phyloP scores from a whole-genome alignment of 257 asterid genomes.

The Scutellaria baicalensis region DNA sequence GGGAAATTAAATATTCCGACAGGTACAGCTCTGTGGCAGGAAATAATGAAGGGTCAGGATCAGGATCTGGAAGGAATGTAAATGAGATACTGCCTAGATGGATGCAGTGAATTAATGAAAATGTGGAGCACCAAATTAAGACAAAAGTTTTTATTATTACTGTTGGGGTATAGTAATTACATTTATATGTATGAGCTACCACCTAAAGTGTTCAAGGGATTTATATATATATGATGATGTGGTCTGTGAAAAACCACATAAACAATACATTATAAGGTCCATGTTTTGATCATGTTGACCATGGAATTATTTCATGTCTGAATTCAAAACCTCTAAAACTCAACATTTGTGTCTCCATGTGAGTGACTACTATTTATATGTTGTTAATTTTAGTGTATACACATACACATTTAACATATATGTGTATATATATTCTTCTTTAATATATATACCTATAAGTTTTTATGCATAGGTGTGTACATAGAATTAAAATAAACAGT shows the following conservation, averaged over 20 bases:
- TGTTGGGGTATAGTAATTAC: neutral
- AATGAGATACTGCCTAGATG: constrained; percentile 36
- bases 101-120: constrained; percentile 26
- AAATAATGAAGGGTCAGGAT: constrained; percentile 9
- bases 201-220: neutral
- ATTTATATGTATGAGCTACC: constrained; percentile 9
- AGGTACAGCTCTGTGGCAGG: constrained; percentile 15
- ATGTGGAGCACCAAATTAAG: neutral
- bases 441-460: no score
- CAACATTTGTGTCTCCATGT: no score
- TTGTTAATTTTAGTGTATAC: no score
- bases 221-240: neutral
- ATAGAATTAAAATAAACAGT: no score
- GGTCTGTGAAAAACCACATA: neutral
- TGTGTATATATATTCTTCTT: no score
- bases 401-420: no score
- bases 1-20: neutral
- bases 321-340: neutral
- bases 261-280: neutral
- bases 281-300: neutral
- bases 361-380: no score
- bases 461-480: no score
- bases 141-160: neutral
- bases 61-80: constrained; percentile 10
- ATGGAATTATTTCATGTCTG: neutral